Base-by-base conservation (phyloP, 2,329 filamentous ascomycete genomes). In the Ophiostoma triangulosporum region DNA sequence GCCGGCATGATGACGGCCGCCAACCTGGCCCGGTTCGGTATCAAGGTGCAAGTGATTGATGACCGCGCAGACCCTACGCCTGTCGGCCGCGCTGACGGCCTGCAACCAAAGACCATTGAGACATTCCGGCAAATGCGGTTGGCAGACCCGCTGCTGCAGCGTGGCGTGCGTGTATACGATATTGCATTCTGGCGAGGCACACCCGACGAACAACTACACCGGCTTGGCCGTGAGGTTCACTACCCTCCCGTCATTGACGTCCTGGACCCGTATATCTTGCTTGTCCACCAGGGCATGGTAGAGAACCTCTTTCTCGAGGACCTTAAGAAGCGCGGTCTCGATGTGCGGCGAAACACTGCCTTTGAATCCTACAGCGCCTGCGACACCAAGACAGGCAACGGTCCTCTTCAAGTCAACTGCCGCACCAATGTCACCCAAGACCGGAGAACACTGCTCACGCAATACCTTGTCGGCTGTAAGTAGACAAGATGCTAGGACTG, bases 71-170 rank as follows among this genome's bases (percentile, higher is more conserved):
- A 46, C 31, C 27, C 27, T n/a, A 53, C 58, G 75, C 78, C 61
- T 61, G 33, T 53, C 61, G 58, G 72, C 61, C 76, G 74, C 64
- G 83, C 83, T 57, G 85, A 88, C 64, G 84, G 84, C 38, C 70
- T 88, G 51, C 84, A 88, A 62, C 84, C 84, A 45, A 88, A 88
- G 68, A 84, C 83, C 1, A 86, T 89, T 61, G 84, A 88, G 69
- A 88, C 84, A 0, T 77, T 88, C 60, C 77, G 79, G 57, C 84
- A 87, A 67, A 80, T 88, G 71, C 73, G 83, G 32, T 68, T 88
- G n/a, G 81, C 79, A n/a, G 83, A 87, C 58, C 70, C 77, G 1
- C 66, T 88, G 29, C 66, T 88, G 40, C 77, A 78, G 57, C 76
- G 81, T 60, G 84, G 81, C 29, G 83, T 83, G 50, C 78, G 77